Evolutionary conservation across 2,329 filamentous ascomycete species (phyloP).

Genomic region (Magnaporthiopsis poae): DNA sequence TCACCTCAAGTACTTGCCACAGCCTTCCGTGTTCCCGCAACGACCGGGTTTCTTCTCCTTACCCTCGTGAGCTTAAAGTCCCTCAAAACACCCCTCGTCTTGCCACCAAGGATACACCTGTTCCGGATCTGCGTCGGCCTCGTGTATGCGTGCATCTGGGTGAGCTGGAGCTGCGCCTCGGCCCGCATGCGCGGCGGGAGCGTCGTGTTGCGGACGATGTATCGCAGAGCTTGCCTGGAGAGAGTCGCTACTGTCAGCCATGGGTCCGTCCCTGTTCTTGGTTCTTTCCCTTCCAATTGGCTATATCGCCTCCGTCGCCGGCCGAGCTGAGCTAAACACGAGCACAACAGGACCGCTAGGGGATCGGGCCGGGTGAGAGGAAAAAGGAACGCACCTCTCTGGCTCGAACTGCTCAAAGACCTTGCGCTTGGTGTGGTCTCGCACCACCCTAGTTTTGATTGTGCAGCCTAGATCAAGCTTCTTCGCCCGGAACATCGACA

Average conservation of each 20-base stretch:
- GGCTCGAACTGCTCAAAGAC: constrained; percentile 79
- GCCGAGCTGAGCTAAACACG: not conserved
- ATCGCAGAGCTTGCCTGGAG: constrained; percentile 76
- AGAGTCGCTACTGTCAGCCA: not conserved
- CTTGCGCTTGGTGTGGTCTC: constrained; percentile 94
- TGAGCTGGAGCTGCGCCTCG: constrained; percentile 84
- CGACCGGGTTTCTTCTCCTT: constrained; percentile 30
- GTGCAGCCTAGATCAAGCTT: constrained; percentile 83
- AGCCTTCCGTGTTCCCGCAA: not conserved
- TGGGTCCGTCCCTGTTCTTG: not conserved
- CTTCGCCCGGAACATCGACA: constrained; percentile 82
- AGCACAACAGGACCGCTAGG: not conserved
- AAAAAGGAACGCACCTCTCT: constrained; percentile 55
- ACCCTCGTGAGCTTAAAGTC: constrained; percentile 90
- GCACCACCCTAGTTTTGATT: constrained; percentile 75
- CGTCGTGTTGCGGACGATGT: constrained; percentile 86
- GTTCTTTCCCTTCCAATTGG: not conserved
- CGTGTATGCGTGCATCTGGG: constrained; percentile 94
- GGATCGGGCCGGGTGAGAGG: not conserved
- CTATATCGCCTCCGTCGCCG: not conserved
- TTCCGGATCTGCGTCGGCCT: constrained; percentile 88
- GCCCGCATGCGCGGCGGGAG: constrained; percentile 73
- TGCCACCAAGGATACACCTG: constrained; percentile 84
- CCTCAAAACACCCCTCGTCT: constrained; percentile 76
- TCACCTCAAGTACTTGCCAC: not conserved